phyloP scores from a whole-genome alignment of 164 flowering plant genomes.

The Euptelea pleiosperma region DNA sequence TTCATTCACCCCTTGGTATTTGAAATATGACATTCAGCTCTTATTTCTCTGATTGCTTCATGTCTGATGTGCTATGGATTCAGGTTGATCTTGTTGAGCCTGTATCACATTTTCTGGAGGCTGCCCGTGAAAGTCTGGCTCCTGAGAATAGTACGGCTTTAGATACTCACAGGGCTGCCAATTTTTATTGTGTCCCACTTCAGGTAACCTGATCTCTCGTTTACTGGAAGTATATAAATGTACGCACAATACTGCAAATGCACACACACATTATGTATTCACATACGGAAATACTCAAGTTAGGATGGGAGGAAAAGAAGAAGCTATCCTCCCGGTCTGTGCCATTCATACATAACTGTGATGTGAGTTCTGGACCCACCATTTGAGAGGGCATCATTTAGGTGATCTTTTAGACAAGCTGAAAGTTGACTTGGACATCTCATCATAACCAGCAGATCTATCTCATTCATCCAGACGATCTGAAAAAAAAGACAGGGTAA shows the following conservation, averaged over 20 bases:
- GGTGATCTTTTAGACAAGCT: no score
- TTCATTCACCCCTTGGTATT: background rate
- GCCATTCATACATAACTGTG: no score
- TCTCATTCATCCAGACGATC: no score
- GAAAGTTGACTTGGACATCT: no score
- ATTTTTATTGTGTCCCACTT: slow-evolving; percentile 83
- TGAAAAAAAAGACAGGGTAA: background rate
- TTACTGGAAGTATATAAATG: background rate
- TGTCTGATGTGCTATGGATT: slow-evolving; percentile 3
- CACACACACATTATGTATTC: no score
- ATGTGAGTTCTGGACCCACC: no score
- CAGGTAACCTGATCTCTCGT: slow-evolving; percentile 48
- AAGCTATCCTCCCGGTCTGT: no score
- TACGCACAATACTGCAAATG: background rate
- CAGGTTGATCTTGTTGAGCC: slow-evolving; percentile 99
- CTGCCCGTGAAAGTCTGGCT: slow-evolving; percentile 73
- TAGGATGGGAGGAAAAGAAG: no score
- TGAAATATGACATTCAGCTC: background rate
- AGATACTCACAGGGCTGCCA: slow-evolving; percentile 56
- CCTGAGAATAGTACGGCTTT: slow-evolving; percentile 35
- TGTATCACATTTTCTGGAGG: slow-evolving; percentile 86
- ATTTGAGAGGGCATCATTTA: no score
- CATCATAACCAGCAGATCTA: no score
- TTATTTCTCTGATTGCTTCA: slow-evolving; percentile 8
- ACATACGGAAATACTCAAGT: no score